Evolutionary conservation across 148 eudicot species (phyloP).

Genomic region (Linanthus parryae): DNA sequence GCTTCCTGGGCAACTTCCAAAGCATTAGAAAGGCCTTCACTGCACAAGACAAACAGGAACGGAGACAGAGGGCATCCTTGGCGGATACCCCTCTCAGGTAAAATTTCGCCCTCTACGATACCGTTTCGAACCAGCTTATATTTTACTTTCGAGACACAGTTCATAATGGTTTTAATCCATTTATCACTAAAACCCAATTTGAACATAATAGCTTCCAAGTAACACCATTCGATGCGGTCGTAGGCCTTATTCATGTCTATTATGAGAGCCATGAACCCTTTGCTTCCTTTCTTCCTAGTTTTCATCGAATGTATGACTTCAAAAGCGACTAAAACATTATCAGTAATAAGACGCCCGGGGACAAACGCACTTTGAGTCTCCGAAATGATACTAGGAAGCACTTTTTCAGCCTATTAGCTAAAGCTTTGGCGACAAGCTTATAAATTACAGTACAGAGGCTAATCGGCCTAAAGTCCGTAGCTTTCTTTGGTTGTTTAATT

Average conservation of each 20-base stretch:
- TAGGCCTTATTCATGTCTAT: background rate
- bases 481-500: background rate
- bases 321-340: background rate
- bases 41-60: no score
- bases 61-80: no score
- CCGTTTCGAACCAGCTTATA: no score
- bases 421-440: background rate
- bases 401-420: background rate
- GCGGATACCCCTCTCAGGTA: no score
- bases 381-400: background rate
- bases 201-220: no score
- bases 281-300: background rate
- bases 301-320: background rate
- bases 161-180: no score
- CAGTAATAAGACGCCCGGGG: background rate
- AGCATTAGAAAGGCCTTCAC: no score
- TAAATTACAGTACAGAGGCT: background rate
- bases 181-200: no score
- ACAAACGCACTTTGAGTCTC: background rate
- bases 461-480: background rate
- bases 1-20: no score
- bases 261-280: background rate
- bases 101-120: no score
- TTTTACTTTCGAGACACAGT: no score
- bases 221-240: background rate